These are phyloP conservation scores for Plasmodium knowlesi DNA, from an alignment of 169 alveolate genomes.

Conservation along the genomic window DNA sequence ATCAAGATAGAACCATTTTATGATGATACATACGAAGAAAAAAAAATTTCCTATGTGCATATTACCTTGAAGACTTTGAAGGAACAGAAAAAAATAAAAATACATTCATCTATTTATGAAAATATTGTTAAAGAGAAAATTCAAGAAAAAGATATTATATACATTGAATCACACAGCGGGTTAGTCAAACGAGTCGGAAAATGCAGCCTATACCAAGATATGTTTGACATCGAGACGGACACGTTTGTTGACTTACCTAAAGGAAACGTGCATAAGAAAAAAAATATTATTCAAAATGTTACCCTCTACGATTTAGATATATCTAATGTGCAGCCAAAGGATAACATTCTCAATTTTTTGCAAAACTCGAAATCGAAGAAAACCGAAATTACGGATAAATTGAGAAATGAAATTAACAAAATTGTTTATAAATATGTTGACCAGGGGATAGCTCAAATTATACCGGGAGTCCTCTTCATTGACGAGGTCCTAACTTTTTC, in stretches of 20 bases:
- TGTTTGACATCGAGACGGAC: slow-evolving; percentile 98
- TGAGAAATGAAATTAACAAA: slow-evolving; percentile 97
- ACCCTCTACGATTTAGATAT: slow-evolving; percentile 98
- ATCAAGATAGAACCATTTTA: slow-evolving; percentile 75
- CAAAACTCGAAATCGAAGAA: slow-evolving; percentile 96
- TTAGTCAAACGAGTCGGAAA: slow-evolving; percentile 97
- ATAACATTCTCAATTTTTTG: slow-evolving; percentile 73
- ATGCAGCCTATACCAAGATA: slow-evolving; percentile 96
- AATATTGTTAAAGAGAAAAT: slow-evolving; percentile 98
- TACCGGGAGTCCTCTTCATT: slow-evolving; percentile 99
- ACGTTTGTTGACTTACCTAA: slow-evolving; percentile 97
- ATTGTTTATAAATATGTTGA: slow-evolving; percentile 97
- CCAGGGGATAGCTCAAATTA: slow-evolving; percentile 98
- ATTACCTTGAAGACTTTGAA: slow-evolving; percentile 96
- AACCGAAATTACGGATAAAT: slow-evolving; percentile 99
- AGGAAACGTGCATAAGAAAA: slow-evolving; percentile 99
- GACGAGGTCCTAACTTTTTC: slow-evolving; percentile 92
- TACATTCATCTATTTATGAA: slow-evolving; percentile 98
- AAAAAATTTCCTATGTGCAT: slow-evolving; percentile 94
- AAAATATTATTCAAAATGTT: slow-evolving; percentile 98
- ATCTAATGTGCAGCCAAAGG: slow-evolving; percentile 97
- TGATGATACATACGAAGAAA: slow-evolving; percentile 82
- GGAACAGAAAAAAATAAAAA: slow-evolving; percentile 97
- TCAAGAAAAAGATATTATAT: slow-evolving; percentile 96
- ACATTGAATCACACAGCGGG: slow-evolving; percentile 98